A percentile compares a stretch with the other conserved stretches of the same genome.
Conservation (phyloP, 2,329 filamentous ascomycete genomes). For the Xylariaceae sp. region DNA sequence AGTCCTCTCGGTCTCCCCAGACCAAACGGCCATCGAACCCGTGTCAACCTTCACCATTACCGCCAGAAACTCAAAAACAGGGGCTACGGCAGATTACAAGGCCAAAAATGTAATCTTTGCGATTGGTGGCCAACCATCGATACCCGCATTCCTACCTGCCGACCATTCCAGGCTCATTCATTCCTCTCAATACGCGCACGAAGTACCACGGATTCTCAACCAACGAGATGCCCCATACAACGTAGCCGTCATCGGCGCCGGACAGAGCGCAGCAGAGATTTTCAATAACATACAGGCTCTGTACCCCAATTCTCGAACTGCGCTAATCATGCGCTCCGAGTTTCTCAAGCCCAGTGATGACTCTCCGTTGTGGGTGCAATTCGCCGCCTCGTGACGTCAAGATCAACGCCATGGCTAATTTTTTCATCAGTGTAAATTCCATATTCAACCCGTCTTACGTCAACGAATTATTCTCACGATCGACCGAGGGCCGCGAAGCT, state of each 20-base stretch:
- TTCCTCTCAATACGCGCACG: slow-evolving; percentile 76
- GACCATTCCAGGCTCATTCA: slow-evolving; percentile 73
- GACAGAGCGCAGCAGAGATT: slow-evolving; percentile 92
- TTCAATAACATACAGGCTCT: slow-evolving; percentile 79
- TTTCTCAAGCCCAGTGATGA: slow-evolving; percentile 89
- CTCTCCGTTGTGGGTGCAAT: slow-evolving; percentile 76
- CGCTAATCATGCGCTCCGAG: slow-evolving; percentile 73
- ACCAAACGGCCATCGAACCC: slow-evolving; percentile 42
- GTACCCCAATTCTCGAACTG: slow-evolving; percentile 76
- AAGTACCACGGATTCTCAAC: slow-evolving; percentile 53
- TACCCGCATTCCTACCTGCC: slow-evolving; percentile 64
- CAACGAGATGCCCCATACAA: slow-evolving; percentile 55
- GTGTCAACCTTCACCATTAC: slow-evolving; percentile 63
- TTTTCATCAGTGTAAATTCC: slow-evolving; percentile 70
- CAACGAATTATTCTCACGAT: slow-evolving; percentile 66
- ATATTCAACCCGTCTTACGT: slow-evolving; percentile 89
- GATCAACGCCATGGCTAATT: slow-evolving; percentile 22
- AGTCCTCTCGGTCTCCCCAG: slow-evolving; percentile 64
- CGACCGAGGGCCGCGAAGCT: slow-evolving; percentile 54
- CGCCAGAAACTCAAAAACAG: slow-evolving; percentile 57
- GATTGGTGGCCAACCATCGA: slow-evolving; percentile 57
- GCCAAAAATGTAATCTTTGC: slow-evolving; percentile 61
- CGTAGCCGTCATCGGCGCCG: slow-evolving; percentile 80
- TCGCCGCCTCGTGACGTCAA: neutral
- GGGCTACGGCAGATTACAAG: slow-evolving; percentile 46